phyloP scores from a whole-genome alignment of 306 rosid genomes.

The Trichosanthes truncata region DNA sequence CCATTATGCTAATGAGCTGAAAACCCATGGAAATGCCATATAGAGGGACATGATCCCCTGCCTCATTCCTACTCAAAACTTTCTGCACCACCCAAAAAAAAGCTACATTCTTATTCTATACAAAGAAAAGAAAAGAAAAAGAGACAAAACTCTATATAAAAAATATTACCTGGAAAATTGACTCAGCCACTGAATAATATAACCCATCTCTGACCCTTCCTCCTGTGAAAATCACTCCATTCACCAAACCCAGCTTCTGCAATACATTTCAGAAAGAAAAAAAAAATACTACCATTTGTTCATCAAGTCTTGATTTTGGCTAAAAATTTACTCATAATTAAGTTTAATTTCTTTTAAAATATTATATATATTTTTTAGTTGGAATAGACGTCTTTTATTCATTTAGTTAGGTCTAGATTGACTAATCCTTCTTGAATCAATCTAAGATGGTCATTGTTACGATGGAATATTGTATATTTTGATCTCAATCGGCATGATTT shows the following conservation, averaged over 20 bases:
- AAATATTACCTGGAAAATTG: slow-evolving; percentile 49
- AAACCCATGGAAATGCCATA: slow-evolving; percentile 69
- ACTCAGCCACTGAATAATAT: slow-evolving; percentile 36
- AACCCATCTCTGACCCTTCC: slow-evolving; percentile 56
- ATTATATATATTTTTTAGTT: too few species aligned
- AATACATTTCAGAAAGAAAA: slow-evolving; percentile 9
- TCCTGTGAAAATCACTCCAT: slow-evolving; percentile 81
- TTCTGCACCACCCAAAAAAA: slow-evolving; percentile 34
- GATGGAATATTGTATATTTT: too few species aligned
- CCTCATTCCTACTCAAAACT: slow-evolving; percentile 61
- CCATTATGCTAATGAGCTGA: slow-evolving; percentile 45
- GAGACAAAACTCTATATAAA: not conserved
- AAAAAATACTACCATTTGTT: too few species aligned
- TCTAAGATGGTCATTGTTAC: too few species aligned
- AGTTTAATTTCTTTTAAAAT: too few species aligned
- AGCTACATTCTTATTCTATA: too few species aligned
- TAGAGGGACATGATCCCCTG: slow-evolving; percentile 60
- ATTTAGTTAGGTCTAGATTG: not conserved
- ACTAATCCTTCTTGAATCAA: too few species aligned
- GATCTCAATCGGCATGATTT: not conserved
- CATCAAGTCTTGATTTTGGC: too few species aligned
- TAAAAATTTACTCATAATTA: too few species aligned
- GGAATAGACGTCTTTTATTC: too few species aligned
- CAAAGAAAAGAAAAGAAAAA: not conserved
- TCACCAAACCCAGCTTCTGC: slow-evolving; percentile 73